A percentile compares a stretch with the other conserved stretches of the same genome.
phyloP scores from a whole-genome alignment of 2,329 filamentous ascomycete genomes.

The Xylaria sp. region DNA sequence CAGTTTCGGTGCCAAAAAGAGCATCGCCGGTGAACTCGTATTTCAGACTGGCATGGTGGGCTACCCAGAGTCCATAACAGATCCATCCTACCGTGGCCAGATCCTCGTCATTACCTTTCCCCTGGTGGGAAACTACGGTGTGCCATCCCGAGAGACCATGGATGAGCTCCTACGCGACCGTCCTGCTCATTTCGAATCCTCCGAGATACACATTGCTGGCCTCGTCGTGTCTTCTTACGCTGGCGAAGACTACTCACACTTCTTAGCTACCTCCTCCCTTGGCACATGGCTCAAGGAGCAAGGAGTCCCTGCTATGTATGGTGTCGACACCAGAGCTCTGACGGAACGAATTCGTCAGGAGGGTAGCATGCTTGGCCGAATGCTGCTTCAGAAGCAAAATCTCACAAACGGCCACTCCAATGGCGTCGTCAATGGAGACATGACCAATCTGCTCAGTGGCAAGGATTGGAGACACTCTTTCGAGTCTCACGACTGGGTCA shows the following conservation, averaged over 20 bases:
- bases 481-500: constrained; percentile 85
- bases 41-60: constrained; percentile 99
- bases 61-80: constrained; percentile 92
- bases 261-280: constrained; percentile 88
- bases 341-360: constrained; percentile 95
- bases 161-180: constrained; percentile 87
- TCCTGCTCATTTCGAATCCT: constrained; percentile 92
- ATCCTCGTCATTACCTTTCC: constrained; percentile 98
- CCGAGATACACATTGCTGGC: constrained; percentile 91
- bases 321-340: constrained; percentile 90
- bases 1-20: constrained; percentile 96
- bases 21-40: constrained; percentile 94
- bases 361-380: constrained; percentile 94
- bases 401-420: constrained; percentile 57
- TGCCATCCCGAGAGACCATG: constrained; percentile 85
- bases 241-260: constrained; percentile 95
- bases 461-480: constrained; percentile 69
- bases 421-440: constrained; percentile 54
- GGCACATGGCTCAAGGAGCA: constrained; percentile 97
- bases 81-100: constrained; percentile 89
- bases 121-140: constrained; percentile 96
- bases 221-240: constrained; percentile 91
- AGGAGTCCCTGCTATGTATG: constrained; percentile 91
- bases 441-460: constrained; percentile 53
- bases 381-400: constrained; percentile 76